A percentile compares a stretch with the other conserved stretches of the same genome.
Evolutionary conservation across 805 yeast species (phyloP).

Genomic region (Saccharomycopsis selenospora): DNA sequence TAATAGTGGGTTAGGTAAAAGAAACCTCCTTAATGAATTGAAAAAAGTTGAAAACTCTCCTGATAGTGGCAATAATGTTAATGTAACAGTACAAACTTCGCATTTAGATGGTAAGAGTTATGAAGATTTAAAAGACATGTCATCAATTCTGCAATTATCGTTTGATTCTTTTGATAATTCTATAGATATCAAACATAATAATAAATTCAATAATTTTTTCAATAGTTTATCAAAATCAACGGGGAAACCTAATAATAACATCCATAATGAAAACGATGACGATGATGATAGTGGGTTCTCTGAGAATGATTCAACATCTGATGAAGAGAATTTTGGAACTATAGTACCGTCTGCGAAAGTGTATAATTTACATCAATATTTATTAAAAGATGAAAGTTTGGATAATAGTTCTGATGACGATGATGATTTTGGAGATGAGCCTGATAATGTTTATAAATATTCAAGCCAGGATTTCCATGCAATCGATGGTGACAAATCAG

Average conservation of each 20-base stretch:
- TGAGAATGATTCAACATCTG: constrained; percentile 5
- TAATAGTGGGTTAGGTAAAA: constrained; percentile 8
- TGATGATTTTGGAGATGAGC: constrained; percentile 7
- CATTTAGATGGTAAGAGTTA: neutral
- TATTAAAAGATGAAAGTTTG: constrained; percentile 12
- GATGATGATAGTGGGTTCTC: constrained; percentile 7
- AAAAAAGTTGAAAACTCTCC: constrained; percentile 2
- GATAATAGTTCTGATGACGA: constrained; percentile 14
- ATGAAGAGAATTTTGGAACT: neutral
- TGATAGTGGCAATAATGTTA: neutral
- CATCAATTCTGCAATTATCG: constrained; percentile 3
- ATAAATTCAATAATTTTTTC: constrained; percentile 15
- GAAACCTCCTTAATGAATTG: constrained; percentile 14
- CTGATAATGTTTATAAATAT: neutral
- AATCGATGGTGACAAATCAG: neutral
- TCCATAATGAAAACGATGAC: constrained; percentile 6
- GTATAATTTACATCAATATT: constrained; percentile 14
- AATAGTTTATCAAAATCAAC: constrained; percentile 5
- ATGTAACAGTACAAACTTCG: neutral
- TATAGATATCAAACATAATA: constrained; percentile 11
- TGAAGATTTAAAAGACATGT: neutral
- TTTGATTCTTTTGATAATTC: constrained; percentile 7
- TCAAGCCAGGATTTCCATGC: neutral
- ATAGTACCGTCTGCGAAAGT: constrained; percentile 13
- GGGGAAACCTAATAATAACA: constrained; percentile 1